Conservation (phyloP, 805 yeast species). For the Monosporozyma solicola region DNA sequence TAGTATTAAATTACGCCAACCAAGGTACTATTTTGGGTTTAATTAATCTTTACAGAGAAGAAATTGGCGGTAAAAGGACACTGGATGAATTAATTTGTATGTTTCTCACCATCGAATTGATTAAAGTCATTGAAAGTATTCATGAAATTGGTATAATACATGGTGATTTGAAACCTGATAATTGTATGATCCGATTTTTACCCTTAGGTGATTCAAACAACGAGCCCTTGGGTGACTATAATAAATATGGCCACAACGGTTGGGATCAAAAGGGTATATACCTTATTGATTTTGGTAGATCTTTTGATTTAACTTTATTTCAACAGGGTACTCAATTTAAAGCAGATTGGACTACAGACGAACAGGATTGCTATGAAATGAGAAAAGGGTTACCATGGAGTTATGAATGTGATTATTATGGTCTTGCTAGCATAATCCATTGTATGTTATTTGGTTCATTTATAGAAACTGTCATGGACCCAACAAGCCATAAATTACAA, state of each 20-base stretch:
- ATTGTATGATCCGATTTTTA: constrained; percentile 63
- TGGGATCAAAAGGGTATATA: constrained; percentile 49
- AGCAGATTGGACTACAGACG: constrained; percentile 51
- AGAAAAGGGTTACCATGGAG: constrained; percentile 54
- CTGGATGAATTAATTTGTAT: constrained; percentile 57
- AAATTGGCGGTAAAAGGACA: constrained; percentile 7
- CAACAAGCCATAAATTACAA: neutral
- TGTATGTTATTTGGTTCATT: constrained; percentile 61
- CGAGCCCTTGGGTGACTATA: constrained; percentile 22
- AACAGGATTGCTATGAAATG: constrained; percentile 70
- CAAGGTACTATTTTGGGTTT: constrained; percentile 72
- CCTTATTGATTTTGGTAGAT: constrained; percentile 74
- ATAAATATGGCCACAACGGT: constrained; percentile 31
- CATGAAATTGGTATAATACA: constrained; percentile 65
- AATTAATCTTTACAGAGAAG: constrained; percentile 40
- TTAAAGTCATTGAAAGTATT: constrained; percentile 49
- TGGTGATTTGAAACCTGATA: constrained; percentile 81
- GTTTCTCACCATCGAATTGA: constrained; percentile 55
- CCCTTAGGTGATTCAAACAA: neutral
- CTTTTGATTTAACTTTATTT: constrained; percentile 59
- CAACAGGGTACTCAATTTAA: constrained; percentile 43
- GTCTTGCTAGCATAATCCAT: constrained; percentile 68
- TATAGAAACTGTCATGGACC: constrained; percentile 36
- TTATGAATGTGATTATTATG: constrained; percentile 76
- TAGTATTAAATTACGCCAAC: constrained; percentile 51